Evolutionary conservation across 2,329 filamentous ascomycete species (phyloP).

Genomic region (Lachnellula suecica): DNA sequence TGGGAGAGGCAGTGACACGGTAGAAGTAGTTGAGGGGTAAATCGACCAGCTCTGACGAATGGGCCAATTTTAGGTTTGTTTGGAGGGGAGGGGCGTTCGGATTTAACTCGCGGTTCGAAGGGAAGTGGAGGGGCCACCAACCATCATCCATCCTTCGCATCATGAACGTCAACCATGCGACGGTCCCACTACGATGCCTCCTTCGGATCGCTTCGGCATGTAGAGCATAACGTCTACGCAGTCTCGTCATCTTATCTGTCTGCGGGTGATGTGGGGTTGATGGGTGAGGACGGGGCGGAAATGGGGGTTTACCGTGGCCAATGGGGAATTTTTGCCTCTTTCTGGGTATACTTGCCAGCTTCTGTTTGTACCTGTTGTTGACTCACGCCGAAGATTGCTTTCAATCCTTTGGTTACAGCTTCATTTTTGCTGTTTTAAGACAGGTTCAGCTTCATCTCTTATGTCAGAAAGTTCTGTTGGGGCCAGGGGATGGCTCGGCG

Average conservation of each 20-base stretch:
- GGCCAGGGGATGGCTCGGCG: too few relatives aligned
- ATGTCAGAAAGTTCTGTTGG: too few relatives aligned
- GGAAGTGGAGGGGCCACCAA: too few relatives aligned
- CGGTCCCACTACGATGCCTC: too few relatives aligned
- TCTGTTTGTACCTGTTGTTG: neutral
- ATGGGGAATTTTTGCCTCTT: neutral
- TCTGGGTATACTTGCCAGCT: neutral
- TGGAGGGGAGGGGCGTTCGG: neutral
- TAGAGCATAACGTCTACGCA: neutral
- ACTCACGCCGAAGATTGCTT: neutral
- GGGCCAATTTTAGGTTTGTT: neutral
- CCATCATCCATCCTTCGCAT: too few relatives aligned
- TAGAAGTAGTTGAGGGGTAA: neutral
- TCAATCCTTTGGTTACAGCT: too few relatives aligned
- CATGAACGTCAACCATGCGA: too few relatives aligned
- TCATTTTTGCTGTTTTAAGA: neutral
- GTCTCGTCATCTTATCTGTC: neutral
- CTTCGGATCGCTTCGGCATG: neutral
- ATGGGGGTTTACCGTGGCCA: neutral
- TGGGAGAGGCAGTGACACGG: neutral
- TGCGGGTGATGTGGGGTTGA: neutral
- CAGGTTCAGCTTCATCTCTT: neutral
- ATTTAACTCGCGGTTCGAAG: neutral
- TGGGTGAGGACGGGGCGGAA: too few relatives aligned
- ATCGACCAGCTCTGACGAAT: neutral